phyloP scores from a whole-genome alignment of 148 eudicot species.

The Cornus kousa region DNA sequence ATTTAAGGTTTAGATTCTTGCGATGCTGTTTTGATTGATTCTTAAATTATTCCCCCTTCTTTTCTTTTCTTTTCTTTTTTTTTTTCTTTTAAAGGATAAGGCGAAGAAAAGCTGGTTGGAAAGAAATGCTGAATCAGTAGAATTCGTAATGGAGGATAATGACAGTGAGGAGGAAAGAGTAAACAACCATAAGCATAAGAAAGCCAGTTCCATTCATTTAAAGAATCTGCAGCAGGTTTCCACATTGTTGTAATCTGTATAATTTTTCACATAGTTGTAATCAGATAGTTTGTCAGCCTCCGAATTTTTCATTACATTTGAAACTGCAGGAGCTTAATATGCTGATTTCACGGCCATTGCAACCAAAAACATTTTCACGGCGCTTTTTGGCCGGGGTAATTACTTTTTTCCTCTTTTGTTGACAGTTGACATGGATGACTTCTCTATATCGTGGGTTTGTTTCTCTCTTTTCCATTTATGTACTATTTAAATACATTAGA shows the following conservation, averaged over 20 bases:
- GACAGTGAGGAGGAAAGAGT: constrained; percentile 95
- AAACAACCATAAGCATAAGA: constrained; percentile 52
- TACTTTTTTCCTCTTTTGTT: background rate
- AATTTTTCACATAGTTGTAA: background rate
- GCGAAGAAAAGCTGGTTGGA: constrained; percentile 69
- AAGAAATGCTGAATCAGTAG: constrained; percentile 70
- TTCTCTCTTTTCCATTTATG: background rate
- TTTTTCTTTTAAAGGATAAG: constrained; percentile 46
- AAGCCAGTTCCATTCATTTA: constrained; percentile 49
- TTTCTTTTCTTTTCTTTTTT: no score
- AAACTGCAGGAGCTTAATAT: constrained; percentile 69
- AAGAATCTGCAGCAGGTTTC: constrained; percentile 73
- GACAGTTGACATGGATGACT: background rate
- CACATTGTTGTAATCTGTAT: background rate
- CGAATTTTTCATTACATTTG: background rate
- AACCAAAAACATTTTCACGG: constrained; percentile 83
- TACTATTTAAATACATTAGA: background rate
- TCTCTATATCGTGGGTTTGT: background rate
- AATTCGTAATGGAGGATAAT: constrained; percentile 60
- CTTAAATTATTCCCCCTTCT: background rate
- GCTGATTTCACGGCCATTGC: constrained; percentile 75
- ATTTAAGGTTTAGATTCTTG: background rate
- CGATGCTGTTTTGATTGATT: background rate
- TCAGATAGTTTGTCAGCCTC: background rate
- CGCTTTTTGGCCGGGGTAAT: constrained; percentile 94